phyloP scores from a whole-genome alignment of 176 grass and related monocot species.

The Triticum dicoccoides region DNA sequence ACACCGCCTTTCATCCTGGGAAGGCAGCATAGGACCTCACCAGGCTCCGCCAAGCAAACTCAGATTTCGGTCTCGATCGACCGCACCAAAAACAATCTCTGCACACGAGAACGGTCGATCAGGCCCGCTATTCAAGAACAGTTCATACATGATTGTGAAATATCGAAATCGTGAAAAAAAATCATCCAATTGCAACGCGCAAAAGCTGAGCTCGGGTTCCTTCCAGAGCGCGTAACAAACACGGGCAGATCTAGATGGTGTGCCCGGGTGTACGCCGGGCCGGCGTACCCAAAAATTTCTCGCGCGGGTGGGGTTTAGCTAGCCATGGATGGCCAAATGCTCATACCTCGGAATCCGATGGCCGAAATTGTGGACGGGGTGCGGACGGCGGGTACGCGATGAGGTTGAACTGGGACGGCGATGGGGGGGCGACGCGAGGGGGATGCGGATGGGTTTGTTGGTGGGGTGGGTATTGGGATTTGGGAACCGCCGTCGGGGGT shows the following conservation, averaged over 20 bases:
- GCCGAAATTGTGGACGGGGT: background rate
- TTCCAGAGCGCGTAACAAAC: background rate
- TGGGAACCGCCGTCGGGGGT: no score
- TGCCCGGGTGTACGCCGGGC: background rate
- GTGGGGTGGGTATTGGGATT: no score
- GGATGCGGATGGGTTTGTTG: no score
- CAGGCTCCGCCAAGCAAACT: background rate
- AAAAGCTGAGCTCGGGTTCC: background rate
- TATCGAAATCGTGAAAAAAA: background rate
- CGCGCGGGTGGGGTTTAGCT: background rate
- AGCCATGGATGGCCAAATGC: background rate
- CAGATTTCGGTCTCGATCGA: background rate
- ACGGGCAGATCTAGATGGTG: background rate
- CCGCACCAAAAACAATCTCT: background rate
- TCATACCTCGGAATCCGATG: background rate
- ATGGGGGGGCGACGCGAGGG: background rate
- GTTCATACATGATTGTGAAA: background rate
- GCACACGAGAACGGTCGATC: background rate
- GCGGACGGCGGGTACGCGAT: background rate
- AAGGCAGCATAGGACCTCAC: conserved; percentile 33
- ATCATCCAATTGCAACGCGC: background rate
- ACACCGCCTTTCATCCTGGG: conserved; percentile 29
- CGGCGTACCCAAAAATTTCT: background rate
- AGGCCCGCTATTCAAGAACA: background rate
- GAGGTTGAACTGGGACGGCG: background rate